phyloP scores from a whole-genome alignment of 2,329 filamentous ascomycete genomes.

The Fusarium napiforme region DNA sequence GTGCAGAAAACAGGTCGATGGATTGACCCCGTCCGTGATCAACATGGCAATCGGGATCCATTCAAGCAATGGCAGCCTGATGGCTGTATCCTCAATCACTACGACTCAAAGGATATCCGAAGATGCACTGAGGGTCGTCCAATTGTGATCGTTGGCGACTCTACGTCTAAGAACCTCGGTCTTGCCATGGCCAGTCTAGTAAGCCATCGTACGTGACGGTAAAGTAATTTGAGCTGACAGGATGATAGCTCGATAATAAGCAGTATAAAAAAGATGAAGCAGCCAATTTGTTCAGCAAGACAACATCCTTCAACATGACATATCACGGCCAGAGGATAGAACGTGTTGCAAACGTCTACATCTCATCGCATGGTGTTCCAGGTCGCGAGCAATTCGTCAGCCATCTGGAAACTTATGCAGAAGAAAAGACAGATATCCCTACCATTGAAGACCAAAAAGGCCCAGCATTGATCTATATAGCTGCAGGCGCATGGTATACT shows the following conservation, averaged over 20 bases:
- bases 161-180: slow-evolving; percentile 67
- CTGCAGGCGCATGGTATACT: neutral
- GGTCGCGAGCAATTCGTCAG: neutral
- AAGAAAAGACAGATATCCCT: neutral
- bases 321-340: slow-evolving; percentile 7
- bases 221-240: neutral
- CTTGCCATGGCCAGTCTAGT: slow-evolving; percentile 56
- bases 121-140: slow-evolving; percentile 62
- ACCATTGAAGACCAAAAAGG: neutral
- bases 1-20: slow-evolving; percentile 63
- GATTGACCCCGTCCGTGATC: slow-evolving; percentile 48
- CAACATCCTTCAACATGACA: neutral
- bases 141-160: slow-evolving; percentile 69
- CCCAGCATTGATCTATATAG: neutral
- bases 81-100: slow-evolving; percentile 67
- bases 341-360: neutral
- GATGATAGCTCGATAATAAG: neutral
- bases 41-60: slow-evolving; percentile 39
- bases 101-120: slow-evolving; percentile 60
- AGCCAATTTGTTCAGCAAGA: neutral
- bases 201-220: neutral
- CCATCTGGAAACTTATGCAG: neutral
- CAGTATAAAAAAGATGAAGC: neutral
- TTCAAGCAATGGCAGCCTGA: slow-evolving; percentile 66
- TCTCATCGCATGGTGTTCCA: neutral